Evolutionary conservation across 805 yeast species (phyloP).

Genomic region (Candida ortonii): DNA sequence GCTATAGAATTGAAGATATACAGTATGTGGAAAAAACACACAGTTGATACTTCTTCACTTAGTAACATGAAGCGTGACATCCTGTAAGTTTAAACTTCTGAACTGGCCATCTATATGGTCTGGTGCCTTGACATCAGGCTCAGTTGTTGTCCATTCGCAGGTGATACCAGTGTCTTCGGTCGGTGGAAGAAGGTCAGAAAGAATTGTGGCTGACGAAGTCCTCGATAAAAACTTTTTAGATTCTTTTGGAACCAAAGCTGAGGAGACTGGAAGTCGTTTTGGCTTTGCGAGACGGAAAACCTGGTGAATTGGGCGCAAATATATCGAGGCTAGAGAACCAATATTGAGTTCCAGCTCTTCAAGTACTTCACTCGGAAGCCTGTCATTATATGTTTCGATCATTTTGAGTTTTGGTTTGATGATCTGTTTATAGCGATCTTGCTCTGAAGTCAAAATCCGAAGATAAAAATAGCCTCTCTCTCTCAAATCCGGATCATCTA

Average conservation of each 20-base stretch:
- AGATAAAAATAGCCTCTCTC: conserved; percentile 85
- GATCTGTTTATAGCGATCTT: conserved; percentile 43
- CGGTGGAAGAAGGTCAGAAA: background rate
- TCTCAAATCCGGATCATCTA: conserved; percentile 79
- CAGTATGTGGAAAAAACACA: too few relatives aligned
- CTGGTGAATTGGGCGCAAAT: conserved; percentile 77
- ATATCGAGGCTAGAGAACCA: conserved; percentile 80
- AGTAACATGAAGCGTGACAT: too few relatives aligned
- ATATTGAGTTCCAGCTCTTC: conserved; percentile 82
- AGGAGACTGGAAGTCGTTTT: conserved; percentile 47
- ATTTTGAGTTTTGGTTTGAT: conserved; percentile 60
- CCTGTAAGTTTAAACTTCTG: too few relatives aligned
- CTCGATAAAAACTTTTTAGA: conserved; percentile 6
- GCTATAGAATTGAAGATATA: too few relatives aligned
- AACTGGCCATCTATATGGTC: too few relatives aligned
- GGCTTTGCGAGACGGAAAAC: conserved; percentile 67
- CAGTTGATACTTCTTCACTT: too few relatives aligned
- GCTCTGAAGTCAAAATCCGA: conserved; percentile 63
- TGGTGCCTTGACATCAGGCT: too few relatives aligned
- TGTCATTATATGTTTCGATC: conserved; percentile 64
- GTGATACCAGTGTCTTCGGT: conserved; percentile 6
- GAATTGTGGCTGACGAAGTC: conserved; percentile 5
- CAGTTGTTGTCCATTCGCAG: too few relatives aligned
- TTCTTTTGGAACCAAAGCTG: conserved; percentile 35
- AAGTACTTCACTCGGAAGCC: conserved; percentile 62